A percentile compares a stretch with the other conserved stretches of the same genome.
Conservation (phyloP, 1,284 basidiomycete species). For the Hypsizygus ulmarius region DNA sequence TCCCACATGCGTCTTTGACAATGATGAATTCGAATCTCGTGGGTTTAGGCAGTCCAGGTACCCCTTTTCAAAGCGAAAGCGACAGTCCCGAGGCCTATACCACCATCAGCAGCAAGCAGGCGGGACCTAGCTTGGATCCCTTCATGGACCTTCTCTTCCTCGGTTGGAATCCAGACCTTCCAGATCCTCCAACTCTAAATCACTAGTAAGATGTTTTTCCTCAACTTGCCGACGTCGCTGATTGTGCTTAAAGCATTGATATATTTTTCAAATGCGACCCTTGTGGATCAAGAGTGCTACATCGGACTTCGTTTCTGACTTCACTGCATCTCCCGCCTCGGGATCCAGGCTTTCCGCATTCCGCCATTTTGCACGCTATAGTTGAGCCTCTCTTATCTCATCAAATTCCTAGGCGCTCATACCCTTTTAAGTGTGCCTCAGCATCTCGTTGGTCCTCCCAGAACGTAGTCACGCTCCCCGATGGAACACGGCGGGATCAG, state of each 20-base stretch:
- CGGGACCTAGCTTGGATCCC: constrained; percentile 39
- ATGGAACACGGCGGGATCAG: constrained; percentile 71
- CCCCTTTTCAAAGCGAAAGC: constrained; percentile 46
- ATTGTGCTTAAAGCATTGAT: constrained; percentile 53
- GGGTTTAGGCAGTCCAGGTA: constrained; percentile 40
- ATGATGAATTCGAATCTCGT: constrained; percentile 41
- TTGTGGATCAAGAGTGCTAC: constrained; percentile 75
- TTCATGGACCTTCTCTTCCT: constrained; percentile 64
- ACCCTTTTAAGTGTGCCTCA: constrained; percentile 63
- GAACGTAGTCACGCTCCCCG: constrained; percentile 59
- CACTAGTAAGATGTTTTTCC: constrained; percentile 58
- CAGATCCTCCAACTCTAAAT: constrained; percentile 64
- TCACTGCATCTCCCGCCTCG: constrained; percentile 73
- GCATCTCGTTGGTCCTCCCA: constrained; percentile 79
- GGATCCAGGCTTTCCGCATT: constrained; percentile 77
- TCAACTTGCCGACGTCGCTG: constrained; percentile 8
- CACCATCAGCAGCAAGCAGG: constrained; percentile 27
- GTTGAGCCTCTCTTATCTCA: constrained; percentile 33
- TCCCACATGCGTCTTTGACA: constrained; percentile 48
- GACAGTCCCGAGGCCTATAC: constrained; percentile 45
- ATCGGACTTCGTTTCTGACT: constrained; percentile 73
- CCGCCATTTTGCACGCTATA: constrained; percentile 80
- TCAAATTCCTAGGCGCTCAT: constrained; percentile 15
- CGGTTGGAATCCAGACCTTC: constrained; percentile 81
- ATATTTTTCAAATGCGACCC: constrained; percentile 82